phyloP scores from a whole-genome alignment of 805 yeast species.

The Hanseniaspora singularis region DNA sequence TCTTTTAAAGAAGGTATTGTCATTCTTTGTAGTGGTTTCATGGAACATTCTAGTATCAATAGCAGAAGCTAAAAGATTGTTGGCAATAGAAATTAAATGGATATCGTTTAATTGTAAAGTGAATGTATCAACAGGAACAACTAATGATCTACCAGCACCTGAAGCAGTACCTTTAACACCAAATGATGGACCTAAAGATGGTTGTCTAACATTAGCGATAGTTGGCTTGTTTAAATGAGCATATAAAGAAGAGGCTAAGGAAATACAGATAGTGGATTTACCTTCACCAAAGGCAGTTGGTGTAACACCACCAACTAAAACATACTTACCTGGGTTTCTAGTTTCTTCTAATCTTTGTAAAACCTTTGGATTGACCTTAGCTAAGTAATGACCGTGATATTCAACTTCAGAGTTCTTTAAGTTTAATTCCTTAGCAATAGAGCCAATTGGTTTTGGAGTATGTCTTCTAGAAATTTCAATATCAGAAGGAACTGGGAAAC shows the following conservation, averaged over 20 bases:
- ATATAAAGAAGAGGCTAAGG: constrained; percentile 91
- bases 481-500: constrained; percentile 78
- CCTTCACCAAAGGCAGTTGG: constrained; percentile 99
- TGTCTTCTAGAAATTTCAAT: constrained; percentile 82
- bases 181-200: constrained; percentile 97
- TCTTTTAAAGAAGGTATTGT: constrained; percentile 68
- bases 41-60: constrained; percentile 95
- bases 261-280: constrained; percentile 90
- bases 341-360: constrained; percentile 49
- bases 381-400: constrained; percentile 80
- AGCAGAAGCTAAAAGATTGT: constrained; percentile 89
- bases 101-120: constrained; percentile 95
- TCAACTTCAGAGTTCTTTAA: constrained; percentile 67
- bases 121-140: constrained; percentile 97
- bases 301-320: constrained; percentile 91
- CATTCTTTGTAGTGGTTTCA: constrained; percentile 70
- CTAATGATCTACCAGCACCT: constrained; percentile 97
- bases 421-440: constrained; percentile 74
- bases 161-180: constrained; percentile 99
- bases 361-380: constrained; percentile 64
- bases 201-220: constrained; percentile 93
- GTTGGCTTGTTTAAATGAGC: constrained; percentile 75
- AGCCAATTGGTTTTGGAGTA: constrained; percentile 67
- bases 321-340: constrained; percentile 66
- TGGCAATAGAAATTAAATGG: constrained; percentile 91